These are phyloP conservation scores for Xylaria sp. DNA, from an alignment of 2,329 filamentous ascomycete genomes.

Conservation along the genomic window DNA sequence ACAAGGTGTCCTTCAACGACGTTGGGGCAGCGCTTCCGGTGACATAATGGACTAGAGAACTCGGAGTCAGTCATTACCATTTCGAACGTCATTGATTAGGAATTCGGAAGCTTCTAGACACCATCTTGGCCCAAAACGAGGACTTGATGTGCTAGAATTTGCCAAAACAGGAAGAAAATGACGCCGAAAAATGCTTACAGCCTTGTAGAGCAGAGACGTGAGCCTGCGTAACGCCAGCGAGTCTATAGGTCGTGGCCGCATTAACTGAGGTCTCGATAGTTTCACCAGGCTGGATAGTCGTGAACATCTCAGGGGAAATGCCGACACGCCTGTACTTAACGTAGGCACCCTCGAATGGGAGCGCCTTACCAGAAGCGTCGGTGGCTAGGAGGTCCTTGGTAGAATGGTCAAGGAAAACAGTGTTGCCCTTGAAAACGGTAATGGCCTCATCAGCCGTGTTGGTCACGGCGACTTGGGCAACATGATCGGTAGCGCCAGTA, in stretches of 20 bases:
- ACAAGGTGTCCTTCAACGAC: conserved; percentile 23
- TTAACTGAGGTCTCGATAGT: conserved; percentile 26
- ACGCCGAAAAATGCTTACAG: too few species aligned
- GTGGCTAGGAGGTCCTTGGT: conserved; percentile 29
- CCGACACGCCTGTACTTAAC: conserved; percentile 25
- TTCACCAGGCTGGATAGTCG: conserved; percentile 31
- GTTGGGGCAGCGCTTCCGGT: conserved; percentile 25
- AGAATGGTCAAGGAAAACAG: conserved; percentile 27
- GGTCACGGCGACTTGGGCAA: conserved; percentile 28
- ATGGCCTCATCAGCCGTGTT: conserved; percentile 29
- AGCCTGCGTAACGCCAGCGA: conserved; percentile 24
- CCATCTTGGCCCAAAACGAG: too few species aligned
- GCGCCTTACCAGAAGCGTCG: conserved; percentile 25
- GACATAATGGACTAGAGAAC: conserved; percentile 33
- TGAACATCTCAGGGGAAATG: conserved; percentile 30
- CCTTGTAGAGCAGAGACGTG: conserved; percentile 28
- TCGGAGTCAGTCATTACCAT: too few species aligned
- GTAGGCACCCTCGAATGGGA: conserved; percentile 28
- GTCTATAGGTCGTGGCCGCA: conserved; percentile 27
- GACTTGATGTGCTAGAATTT: too few species aligned
- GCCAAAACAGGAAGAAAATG: too few species aligned
- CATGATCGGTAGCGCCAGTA: conserved; percentile 21
- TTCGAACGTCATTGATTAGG: too few species aligned
- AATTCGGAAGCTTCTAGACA: too few species aligned
- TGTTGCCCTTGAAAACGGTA: conserved; percentile 32